Percentiles rank a stretch among this genome's conserved stretches.
These are phyloP conservation scores for Penicillium sp. DNA, from an alignment of 2,329 filamentous ascomycete genomes.

Conservation along the genomic window DNA sequence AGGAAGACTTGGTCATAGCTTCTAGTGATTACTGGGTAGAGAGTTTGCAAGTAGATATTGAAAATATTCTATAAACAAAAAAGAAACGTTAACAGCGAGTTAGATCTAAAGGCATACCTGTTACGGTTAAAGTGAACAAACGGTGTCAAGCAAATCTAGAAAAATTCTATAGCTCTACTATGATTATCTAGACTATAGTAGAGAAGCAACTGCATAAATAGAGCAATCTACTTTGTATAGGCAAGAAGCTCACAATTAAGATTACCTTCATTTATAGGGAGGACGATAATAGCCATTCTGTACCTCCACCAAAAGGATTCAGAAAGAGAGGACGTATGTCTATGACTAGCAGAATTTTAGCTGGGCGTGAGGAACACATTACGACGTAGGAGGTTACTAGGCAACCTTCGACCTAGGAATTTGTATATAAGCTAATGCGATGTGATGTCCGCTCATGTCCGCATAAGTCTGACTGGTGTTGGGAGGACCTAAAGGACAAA, in stretches of 20 bases:
- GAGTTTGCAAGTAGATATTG: conserved; percentile 15
- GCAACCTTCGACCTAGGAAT: conserved; percentile 1
- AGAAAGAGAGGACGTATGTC: conserved; percentile 14
- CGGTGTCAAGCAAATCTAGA: conserved; percentile 2
- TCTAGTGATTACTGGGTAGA: conserved; percentile 26
- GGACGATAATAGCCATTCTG: conserved; percentile 4
- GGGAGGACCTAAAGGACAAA: conserved; percentile 9
- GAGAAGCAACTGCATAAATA: conserved; percentile 20
- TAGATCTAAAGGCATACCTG: conserved; percentile 19
- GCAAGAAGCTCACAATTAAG: conserved; percentile 1
- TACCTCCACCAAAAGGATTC: background rate
- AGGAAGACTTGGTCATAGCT: conserved; percentile 24
- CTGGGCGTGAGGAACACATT: conserved; percentile 7
- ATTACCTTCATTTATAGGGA: conserved; percentile 11
- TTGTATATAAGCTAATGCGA: conserved; percentile 7
- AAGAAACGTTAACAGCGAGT: conserved; percentile 15
- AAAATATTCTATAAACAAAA: conserved; percentile 19
- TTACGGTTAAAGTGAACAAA: conserved; percentile 8
- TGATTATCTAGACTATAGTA: conserved; percentile 14
- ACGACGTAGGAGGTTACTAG: conserved; percentile 4
- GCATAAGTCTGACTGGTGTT: conserved; percentile 9
- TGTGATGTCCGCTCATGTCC: conserved; percentile 8
- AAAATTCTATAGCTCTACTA: conserved; percentile 14
- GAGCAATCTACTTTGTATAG: conserved; percentile 16
- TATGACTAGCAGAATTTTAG: conserved; percentile 11